Evolutionary conservation across 1,284 basidiomycete genomes (phyloP).

Genomic region (Heliocybe sulcata): DNA sequence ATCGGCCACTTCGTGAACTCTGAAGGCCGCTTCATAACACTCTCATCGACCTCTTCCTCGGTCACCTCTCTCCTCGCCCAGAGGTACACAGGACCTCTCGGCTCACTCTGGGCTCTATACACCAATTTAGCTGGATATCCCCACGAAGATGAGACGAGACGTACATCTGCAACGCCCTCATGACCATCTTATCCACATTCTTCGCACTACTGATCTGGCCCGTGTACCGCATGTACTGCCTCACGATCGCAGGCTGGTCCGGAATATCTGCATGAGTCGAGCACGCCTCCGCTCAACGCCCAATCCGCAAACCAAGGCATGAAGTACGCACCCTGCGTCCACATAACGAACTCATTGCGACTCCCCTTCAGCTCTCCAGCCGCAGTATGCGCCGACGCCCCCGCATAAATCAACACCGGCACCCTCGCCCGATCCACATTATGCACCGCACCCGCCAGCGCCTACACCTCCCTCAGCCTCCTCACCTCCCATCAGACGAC

Average conservation of each 20-base stretch:
- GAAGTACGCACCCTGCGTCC: conserved; percentile 46
- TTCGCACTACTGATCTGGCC: conserved; percentile 49
- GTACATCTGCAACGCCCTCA: conserved; percentile 58
- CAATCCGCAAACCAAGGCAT: background rate
- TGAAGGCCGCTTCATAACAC: conserved; percentile 22
- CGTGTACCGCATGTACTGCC: conserved; percentile 66
- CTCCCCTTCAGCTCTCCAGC: conserved; percentile 50
- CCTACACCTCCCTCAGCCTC: conserved; percentile 24
- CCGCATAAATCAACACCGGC: conserved; percentile 66
- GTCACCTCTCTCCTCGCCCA: conserved; percentile 66
- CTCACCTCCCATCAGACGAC: background rate
- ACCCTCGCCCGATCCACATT: conserved; percentile 57
- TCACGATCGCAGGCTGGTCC: conserved; percentile 59
- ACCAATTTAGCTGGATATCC: background rate
- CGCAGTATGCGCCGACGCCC: conserved; percentile 52
- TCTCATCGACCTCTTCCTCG: conserved; percentile 50
- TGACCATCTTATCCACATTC: conserved; percentile 39
- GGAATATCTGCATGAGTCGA: conserved; percentile 39
- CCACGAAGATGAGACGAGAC: conserved; percentile 1
- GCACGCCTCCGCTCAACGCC: background rate
- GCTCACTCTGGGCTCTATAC: conserved; percentile 42
- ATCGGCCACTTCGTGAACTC: conserved; percentile 39
- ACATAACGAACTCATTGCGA: conserved; percentile 71
- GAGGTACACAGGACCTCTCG: conserved; percentile 65
- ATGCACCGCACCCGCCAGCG: conserved; percentile 64